Evolutionary conservation across 1,284 basidiomycete species (phyloP).

Genomic region (Coniophora puteana): DNA sequence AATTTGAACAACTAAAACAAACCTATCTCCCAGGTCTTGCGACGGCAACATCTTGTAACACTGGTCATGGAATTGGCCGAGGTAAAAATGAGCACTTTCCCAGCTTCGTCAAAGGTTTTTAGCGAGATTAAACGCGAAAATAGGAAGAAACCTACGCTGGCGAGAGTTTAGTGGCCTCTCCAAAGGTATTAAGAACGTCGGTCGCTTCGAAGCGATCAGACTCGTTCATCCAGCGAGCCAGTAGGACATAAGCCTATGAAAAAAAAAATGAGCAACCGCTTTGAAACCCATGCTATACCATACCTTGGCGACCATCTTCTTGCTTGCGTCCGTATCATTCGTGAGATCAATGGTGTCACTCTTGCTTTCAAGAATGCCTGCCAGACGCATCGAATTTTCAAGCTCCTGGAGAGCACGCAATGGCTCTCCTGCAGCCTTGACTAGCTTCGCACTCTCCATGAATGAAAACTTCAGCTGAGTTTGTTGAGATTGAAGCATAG

Average conservation of each 20-base stretch:
- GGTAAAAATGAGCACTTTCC: conserved; percentile 84
- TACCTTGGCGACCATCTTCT: conserved; percentile 72
- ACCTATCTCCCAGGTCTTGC: conserved; percentile 53
- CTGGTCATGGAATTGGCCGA: conserved; percentile 86
- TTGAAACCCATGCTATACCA: conserved; percentile 9
- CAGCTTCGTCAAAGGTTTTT: conserved; percentile 46
- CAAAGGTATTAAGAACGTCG: conserved; percentile 60
- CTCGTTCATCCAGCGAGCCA: conserved; percentile 92
- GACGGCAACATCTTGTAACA: conserved; percentile 54
- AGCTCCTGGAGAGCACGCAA: conserved; percentile 88
- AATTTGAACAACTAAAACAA: neutral
- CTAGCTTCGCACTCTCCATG: conserved; percentile 88
- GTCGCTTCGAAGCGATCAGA: conserved; percentile 79
- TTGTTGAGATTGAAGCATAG: conserved; percentile 88
- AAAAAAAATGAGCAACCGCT: conserved; percentile 2
- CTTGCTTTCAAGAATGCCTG: conserved; percentile 37
- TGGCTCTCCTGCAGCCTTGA: conserved; percentile 78
- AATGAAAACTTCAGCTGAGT: conserved; percentile 78
- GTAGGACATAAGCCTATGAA: conserved; percentile 77
- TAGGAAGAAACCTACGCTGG: conserved; percentile 43
- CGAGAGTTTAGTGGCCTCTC: conserved; percentile 51
- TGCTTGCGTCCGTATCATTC: conserved; percentile 44
- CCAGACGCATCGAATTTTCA: conserved; percentile 68
- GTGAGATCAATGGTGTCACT: conserved; percentile 54
- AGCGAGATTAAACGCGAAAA: conserved; percentile 21